Evolutionary conservation across 1,284 basidiomycete species (phyloP).

Genomic region (Cutaneotrichosporon arboriforme): DNA sequence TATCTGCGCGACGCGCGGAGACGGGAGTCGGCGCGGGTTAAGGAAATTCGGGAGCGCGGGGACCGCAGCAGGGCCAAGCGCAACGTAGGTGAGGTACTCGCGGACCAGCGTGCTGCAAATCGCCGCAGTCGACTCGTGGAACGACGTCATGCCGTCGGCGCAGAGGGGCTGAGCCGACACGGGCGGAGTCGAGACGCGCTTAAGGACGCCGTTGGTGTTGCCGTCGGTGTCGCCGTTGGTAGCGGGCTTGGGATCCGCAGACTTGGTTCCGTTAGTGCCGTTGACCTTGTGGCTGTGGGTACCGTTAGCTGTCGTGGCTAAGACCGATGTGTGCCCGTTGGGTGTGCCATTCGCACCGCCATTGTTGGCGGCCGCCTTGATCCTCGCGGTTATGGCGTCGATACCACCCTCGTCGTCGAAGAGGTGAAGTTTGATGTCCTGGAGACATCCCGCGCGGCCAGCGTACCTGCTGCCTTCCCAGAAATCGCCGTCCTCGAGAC

Average conservation of each 20-base stretch:
- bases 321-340: neutral
- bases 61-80: neutral
- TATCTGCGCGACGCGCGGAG: conserved; percentile 37
- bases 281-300: neutral
- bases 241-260: neutral
- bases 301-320: neutral
- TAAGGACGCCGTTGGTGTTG: neutral
- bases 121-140: conserved; percentile 27
- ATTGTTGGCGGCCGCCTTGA: neutral
- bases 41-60: conserved; percentile 30
- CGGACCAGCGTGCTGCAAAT: conserved; percentile 22
- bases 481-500: conserved; percentile 38
- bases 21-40: conserved; percentile 30
- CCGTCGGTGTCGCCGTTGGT: neutral
- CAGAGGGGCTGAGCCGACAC: neutral
- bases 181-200: neutral
- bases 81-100: conserved; percentile 18
- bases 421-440: conserved; percentile 26
- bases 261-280: neutral
- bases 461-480: conserved; percentile 42
- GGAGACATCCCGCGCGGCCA: conserved; percentile 28
- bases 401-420: conserved; percentile 22
- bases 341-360: neutral
- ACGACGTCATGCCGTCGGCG: conserved; percentile 15
- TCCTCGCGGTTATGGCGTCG: neutral